Conservation (phyloP, 2,329 filamentous ascomycete genomes). For the Claviceps africana region DNA sequence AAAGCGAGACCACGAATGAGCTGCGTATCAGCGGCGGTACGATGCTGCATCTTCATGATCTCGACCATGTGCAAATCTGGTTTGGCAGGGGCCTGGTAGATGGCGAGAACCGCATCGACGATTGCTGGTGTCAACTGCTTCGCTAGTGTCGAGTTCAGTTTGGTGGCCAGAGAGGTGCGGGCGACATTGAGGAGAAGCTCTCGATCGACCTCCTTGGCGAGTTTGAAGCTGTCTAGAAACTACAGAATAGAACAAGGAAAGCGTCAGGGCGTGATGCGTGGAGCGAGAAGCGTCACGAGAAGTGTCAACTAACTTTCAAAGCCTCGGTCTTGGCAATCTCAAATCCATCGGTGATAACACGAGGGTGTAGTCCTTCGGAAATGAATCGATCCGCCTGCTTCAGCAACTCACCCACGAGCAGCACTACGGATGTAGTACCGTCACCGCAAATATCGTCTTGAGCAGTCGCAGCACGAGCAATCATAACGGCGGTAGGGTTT, state of each 20-base stretch:
- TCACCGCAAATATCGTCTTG: conserved; percentile 98
- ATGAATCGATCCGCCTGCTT: conserved; percentile 98
- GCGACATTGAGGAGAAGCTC: conserved; percentile 90
- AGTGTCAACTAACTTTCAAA: conserved; percentile 48
- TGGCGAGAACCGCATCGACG: conserved; percentile 89
- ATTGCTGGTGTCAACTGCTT: conserved; percentile 88
- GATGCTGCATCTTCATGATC: conserved; percentile 99
- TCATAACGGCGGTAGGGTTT: conserved; percentile 89
- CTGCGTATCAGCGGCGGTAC: conserved; percentile 87
- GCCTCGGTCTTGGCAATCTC: conserved; percentile 92
- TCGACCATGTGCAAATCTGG: conserved; percentile 98
- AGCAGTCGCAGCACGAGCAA: conserved; percentile 73
- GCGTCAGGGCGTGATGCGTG: not conserved
- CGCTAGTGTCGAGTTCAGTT: conserved; percentile 79
- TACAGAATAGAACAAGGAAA: conserved; percentile 19
- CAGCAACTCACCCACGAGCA: conserved; percentile 88
- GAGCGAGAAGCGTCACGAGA: not conserved
- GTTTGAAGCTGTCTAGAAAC: conserved; percentile 92
- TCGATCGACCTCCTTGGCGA: conserved; percentile 74
- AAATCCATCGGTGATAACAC: conserved; percentile 94
- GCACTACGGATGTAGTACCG: conserved; percentile 89
- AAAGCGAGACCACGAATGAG: conserved; percentile 85
- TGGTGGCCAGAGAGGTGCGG: conserved; percentile 86
- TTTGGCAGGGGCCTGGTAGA: conserved; percentile 78
- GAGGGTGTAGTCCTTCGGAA: conserved; percentile 86